Conservation (phyloP, 1,139 yeast genomes). For the Candida gigantensis region DNA sequence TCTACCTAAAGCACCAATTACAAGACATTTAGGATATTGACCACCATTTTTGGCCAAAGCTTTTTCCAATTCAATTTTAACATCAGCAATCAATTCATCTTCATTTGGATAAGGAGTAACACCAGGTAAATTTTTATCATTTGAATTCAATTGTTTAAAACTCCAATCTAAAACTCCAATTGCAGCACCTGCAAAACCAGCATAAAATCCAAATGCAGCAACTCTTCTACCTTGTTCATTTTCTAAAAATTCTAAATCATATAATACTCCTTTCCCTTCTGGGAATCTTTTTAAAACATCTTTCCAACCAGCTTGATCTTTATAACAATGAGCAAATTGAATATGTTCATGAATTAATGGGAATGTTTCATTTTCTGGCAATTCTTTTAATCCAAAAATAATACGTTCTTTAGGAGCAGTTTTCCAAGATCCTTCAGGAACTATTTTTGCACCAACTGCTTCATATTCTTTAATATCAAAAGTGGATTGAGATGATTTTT, state of each 20-base stretch:
- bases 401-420: slow-evolving; percentile 87
- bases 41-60: slow-evolving; percentile 67
- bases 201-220: slow-evolving; percentile 98
- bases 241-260: slow-evolving; percentile 92
- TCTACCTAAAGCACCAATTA: slow-evolving; percentile 97
- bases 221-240: slow-evolving; percentile 96
- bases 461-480: slow-evolving; percentile 76
- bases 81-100: slow-evolving; percentile 66
- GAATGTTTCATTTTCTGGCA: slow-evolving; percentile 87
- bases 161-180: slow-evolving; percentile 94
- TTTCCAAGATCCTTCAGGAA: slow-evolving; percentile 92
- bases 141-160: slow-evolving; percentile 74
- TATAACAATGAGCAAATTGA: slow-evolving; percentile 98
- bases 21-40: slow-evolving; percentile 72
- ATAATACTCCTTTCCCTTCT: slow-evolving; percentile 83
- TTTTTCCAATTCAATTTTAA: slow-evolving; percentile 56
- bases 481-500: slow-evolving; percentile 81
- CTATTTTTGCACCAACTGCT: slow-evolving; percentile 80
- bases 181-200: slow-evolving; percentile 99
- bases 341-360: slow-evolving; percentile 95
- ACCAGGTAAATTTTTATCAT: slow-evolving; percentile 66
- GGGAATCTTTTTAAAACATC: slow-evolving; percentile 87
- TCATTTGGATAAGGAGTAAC: slow-evolving; percentile 85
- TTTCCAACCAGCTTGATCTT: slow-evolving; percentile 96
- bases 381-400: slow-evolving; percentile 90